Evolutionary conservation across 2,329 filamentous ascomycete genomes (phyloP).

Genomic region (Aspergillus uvarum): DNA sequence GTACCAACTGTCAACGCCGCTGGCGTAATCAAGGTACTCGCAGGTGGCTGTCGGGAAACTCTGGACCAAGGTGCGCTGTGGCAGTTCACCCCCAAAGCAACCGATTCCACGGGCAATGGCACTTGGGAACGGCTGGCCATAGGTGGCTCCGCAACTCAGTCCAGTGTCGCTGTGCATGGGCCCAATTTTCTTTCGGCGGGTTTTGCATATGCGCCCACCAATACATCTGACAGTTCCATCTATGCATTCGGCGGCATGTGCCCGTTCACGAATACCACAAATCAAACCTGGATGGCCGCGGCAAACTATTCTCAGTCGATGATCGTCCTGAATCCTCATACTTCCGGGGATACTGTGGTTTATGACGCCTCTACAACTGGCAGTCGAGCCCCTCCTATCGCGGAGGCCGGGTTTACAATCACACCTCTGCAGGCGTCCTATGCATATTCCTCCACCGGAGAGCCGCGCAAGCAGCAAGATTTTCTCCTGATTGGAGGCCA

Average conservation of each 20-base stretch:
- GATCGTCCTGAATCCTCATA: constrained; percentile 55
- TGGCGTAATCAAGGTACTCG: constrained; percentile 71
- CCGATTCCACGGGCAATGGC: constrained; percentile 49
- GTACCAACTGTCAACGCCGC: constrained; percentile 65
- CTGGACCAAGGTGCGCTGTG: constrained; percentile 60
- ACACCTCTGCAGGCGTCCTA: constrained; percentile 71
- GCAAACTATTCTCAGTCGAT: constrained; percentile 81
- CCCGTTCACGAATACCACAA: constrained; percentile 49
- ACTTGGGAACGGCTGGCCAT: constrained; percentile 53
- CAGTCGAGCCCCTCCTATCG: constrained; percentile 64
- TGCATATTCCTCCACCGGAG: constrained; percentile 62
- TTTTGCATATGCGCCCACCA: constrained; percentile 64
- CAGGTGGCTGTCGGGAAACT: constrained; percentile 66
- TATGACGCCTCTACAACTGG: constrained; percentile 51
- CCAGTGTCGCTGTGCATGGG: constrained; percentile 38
- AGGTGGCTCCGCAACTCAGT: constrained; percentile 34
- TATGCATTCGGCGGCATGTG: constrained; percentile 94
- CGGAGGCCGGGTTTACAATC: constrained; percentile 84
- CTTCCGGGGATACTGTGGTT: constrained; percentile 16
- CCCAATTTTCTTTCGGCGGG: constrained; percentile 60
- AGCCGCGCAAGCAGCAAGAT: constrained; percentile 69
- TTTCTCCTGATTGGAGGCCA: constrained; percentile 85
- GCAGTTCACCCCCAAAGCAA: constrained; percentile 58
- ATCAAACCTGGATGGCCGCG: constrained; percentile 61
- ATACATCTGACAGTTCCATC: constrained; percentile 50